phyloP scores from a whole-genome alignment of 2,329 filamentous ascomycete species.

The Bertia moriformis region DNA sequence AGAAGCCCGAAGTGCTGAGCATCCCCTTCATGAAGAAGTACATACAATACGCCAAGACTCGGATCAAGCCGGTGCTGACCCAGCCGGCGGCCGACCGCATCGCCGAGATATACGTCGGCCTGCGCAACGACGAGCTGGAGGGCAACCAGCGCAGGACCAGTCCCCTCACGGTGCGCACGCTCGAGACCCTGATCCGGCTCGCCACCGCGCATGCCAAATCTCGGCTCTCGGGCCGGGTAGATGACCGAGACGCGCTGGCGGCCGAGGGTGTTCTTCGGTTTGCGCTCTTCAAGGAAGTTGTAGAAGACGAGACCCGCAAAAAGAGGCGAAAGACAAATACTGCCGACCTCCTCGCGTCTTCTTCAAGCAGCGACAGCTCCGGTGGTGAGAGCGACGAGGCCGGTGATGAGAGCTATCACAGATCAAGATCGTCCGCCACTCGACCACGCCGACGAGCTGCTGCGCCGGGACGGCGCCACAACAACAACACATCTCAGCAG shows the following conservation, averaged over 20 bases:
- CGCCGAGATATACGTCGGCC: slow-evolving; percentile 73
- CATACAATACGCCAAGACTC: slow-evolving; percentile 90
- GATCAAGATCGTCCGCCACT: slow-evolving; percentile 26
- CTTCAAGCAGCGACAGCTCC: slow-evolving; percentile 36
- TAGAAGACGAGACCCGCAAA: slow-evolving; percentile 66
- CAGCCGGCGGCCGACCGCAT: slow-evolving; percentile 88
- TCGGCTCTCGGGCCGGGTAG: slow-evolving; percentile 72
- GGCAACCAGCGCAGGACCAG: slow-evolving; percentile 86
- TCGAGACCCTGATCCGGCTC: slow-evolving; percentile 95
- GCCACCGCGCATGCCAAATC: slow-evolving; percentile 92
- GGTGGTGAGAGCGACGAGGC: slow-evolving; percentile 35
- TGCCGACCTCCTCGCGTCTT: slow-evolving; percentile 37
- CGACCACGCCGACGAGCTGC: slow-evolving; percentile 14
- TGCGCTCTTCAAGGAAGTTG: slow-evolving; percentile 90
- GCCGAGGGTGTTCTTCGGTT: slow-evolving; percentile 86
- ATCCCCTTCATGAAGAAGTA: slow-evolving; percentile 99
- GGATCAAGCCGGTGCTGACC: slow-evolving; percentile 79
- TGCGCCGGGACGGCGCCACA: slow-evolving; percentile 12
- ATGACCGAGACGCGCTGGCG: slow-evolving; percentile 74
- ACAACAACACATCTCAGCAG: slow-evolving; percentile 11
- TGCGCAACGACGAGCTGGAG: slow-evolving; percentile 91
- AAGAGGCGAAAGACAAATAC: slow-evolving; percentile 61
- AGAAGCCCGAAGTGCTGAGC: slow-evolving; percentile 75
- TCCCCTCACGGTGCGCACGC: slow-evolving; percentile 88
- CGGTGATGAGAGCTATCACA: slow-evolving; percentile 15